These are phyloP conservation scores for Podospora bellae-mahoneyi DNA, from an alignment of 495 filamentous ascomycete genomes.

Conservation along the genomic window DNA sequence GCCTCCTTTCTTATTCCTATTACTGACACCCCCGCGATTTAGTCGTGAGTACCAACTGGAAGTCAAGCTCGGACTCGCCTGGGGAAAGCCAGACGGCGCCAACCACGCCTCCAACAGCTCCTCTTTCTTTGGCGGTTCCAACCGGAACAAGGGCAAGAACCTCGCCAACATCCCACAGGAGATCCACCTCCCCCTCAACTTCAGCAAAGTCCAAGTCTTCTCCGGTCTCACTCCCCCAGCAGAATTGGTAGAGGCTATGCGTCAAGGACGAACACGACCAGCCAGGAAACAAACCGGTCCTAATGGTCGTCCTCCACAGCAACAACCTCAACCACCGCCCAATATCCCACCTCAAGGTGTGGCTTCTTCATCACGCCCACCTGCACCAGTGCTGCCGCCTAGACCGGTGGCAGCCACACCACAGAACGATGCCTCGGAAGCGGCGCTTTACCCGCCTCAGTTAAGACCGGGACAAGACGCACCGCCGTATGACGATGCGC, in stretches of 20 bases:
- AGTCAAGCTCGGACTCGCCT: constrained; percentile 68
- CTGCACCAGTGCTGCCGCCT: constrained; percentile 21
- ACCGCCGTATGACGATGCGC: constrained; percentile 57
- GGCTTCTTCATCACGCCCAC: constrained; percentile 9
- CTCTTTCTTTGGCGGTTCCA: constrained; percentile 15
- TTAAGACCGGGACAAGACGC: constrained; percentile 39
- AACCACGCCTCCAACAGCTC: neutral
- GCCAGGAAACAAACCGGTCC: constrained; percentile 13
- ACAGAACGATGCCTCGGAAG: constrained; percentile 28
- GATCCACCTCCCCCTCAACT: constrained; percentile 69
- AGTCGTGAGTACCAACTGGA: constrained; percentile 75
- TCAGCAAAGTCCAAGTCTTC: constrained; percentile 71
- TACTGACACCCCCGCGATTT: neutral
- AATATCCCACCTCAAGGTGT: neutral
- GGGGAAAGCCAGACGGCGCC: constrained; percentile 35
- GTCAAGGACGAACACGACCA: constrained; percentile 30
- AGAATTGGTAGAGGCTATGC: constrained; percentile 68
- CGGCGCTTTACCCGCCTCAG: constrained; percentile 45
- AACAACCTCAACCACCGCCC: constrained; percentile 12
- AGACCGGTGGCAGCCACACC: constrained; percentile 20
- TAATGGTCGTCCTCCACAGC: neutral
- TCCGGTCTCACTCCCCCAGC: constrained; percentile 86
- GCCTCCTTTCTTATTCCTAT: neutral
- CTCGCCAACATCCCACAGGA: constrained; percentile 55
- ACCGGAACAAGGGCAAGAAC: constrained; percentile 22